These are phyloP conservation scores for Amanita muscaria DNA, from an alignment of 768 basidiomycete genomes.

Conservation along the genomic window DNA sequence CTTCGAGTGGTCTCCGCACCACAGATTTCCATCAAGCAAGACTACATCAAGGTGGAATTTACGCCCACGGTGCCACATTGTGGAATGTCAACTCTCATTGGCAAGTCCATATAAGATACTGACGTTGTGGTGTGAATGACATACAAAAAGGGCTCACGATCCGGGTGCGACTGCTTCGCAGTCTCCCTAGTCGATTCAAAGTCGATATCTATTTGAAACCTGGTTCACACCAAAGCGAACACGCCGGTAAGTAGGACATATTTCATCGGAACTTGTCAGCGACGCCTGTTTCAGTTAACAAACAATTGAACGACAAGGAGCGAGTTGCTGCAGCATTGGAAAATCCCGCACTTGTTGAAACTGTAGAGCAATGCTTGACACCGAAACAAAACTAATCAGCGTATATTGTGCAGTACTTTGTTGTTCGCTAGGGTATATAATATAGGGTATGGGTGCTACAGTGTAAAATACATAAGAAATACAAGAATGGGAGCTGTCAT, in stretches of 20 bases:
- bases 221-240: conserved; percentile 93
- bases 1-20: conserved; percentile 89
- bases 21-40: conserved; percentile 56
- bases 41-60: conserved; percentile 80
- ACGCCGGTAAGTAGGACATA: conserved; percentile 50
- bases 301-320: conserved; percentile 98
- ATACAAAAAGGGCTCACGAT: conserved; percentile 74
- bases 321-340: conserved; percentile 95
- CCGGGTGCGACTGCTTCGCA: conserved; percentile 80
- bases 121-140: conserved; percentile 6
- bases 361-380: conserved; percentile 56
- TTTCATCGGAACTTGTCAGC: not conserved
- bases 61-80: conserved; percentile 98
- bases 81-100: conserved; percentile 94
- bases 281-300: conserved; percentile 61
- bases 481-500: not conserved
- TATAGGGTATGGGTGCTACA: not conserved
- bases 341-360: conserved; percentile 77
- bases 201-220: conserved; percentile 89
- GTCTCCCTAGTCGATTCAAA: conserved; percentile 88
- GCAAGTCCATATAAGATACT: conserved; percentile 31
- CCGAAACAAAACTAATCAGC: not conserved
- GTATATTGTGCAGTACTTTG: too few relatives aligned
- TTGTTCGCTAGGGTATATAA: not conserved
- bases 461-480: not conserved